Evolutionary conservation across 1,139 yeast genomes (phyloP), one percentile per base, ranked within the genome.

Genomic region (Candida sanyaensis): DNA sequence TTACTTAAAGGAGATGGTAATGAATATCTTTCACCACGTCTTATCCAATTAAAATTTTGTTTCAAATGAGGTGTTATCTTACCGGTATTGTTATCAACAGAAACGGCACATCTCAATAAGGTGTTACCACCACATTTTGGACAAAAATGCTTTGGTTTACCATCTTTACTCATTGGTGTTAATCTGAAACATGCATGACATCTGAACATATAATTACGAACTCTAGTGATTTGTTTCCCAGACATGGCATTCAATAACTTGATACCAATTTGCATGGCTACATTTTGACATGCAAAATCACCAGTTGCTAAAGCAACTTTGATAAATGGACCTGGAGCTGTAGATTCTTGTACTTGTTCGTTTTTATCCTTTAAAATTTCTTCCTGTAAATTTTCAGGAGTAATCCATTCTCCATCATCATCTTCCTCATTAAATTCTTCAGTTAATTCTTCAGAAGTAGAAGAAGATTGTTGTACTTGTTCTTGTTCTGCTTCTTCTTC

Each of bases 201-300:
- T 67, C 99, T 80, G 62, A 89, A 79, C 97, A 92, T 92, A 66
- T 89, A 91, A 67, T 87, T 90, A 66, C 96, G 81, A 43, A 93
- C 88, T 64, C 89, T 81, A 57, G 82, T 86, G 68, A 93, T 91
- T 60, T 86, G 91, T 55, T 84, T 75, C 24, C 99, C 99, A 1
- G 93, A 84, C 72, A 83, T 80, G 30, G 89, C 79, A 65, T 92
- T 92, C 81, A 95, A 86, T 56, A 93, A 75, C 55, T 88, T 86
- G 45, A 93, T 69, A 6, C 97, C 97, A 60, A 95, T 78, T 67
- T 93, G 98, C 71, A 95, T 77, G 1, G 97, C 82, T 9, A 92
- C 97, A 66, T 93, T 93, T 65, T 93, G 99, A 65, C 93, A 89
- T 3, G 99, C 98, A 73, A 92, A 93, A 81, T 93, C 99, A 27